Base-by-base conservation (phyloP, 2,329 filamentous ascomycete species). In the Aspergillus jensenii region DNA sequence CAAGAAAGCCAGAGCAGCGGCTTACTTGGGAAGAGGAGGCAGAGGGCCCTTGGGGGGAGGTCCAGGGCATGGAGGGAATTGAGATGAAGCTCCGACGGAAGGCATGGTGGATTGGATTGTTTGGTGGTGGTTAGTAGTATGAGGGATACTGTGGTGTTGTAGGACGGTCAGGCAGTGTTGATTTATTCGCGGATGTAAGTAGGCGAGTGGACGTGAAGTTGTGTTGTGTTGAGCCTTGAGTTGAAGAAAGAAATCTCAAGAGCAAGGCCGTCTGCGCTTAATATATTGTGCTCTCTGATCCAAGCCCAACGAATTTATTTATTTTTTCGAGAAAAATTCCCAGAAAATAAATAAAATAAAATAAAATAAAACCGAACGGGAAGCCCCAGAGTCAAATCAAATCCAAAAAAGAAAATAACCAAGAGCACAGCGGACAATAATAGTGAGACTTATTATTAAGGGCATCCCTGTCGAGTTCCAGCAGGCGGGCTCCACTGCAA, bases 1-100 rank as follows among this genome's bases (percentile, higher is more conserved):
- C 65, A 63, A 31, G 46, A 60, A 60, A 52, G 59, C 56, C 50
- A 56, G 50, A 58, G 52, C 27, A 43, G 40, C 45, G 40, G 48
- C 65, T 71, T 74, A 74, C 67, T 74, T 74, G 37, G 72, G 72
- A 60, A 74, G 66, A 55, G 72, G 72, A 65, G 72, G 72, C 27
- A 74, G 67, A 68, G 72, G 72, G 52, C 72, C 72, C 71, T 72
- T 73, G 52, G 72, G 72, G 53, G 72, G 72, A 64, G 72, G 72
- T 40, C 72, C 72, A 5, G 72, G 72, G 67, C 72, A 74, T 54
- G 72, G 72, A 69, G 72, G 72, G 62, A 74, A 74, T 52, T 73
- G 70, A 67, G 71, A 71, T 55, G 67, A 60, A 51, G 68, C 62
- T 59, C 62, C 69, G 66, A 72, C 57, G 58, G 72, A 74, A 73